Base-by-base conservation (phyloP, 139 green algal genomes). In the Chlorella vulgaris region DNA sequence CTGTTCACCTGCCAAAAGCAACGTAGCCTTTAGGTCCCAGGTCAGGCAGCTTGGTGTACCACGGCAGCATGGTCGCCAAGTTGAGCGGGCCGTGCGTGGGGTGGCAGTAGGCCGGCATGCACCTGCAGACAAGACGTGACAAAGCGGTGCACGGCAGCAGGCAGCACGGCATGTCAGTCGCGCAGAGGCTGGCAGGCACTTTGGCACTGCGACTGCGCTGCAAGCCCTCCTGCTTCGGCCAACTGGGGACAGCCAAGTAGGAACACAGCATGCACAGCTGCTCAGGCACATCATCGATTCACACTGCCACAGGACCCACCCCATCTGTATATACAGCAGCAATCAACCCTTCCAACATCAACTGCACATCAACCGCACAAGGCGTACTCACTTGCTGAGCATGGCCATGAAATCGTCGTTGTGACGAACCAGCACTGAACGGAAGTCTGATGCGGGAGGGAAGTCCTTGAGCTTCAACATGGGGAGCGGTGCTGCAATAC, bases 401-500 rank as follows among this genome's bases (percentile, higher is more conserved):
- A 90, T 86, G 36, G 63, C 62, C 73, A 89, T n/a, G 39, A 92
- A 92, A 74, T 92, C 89, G 73, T 91, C 67, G 42, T 87, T 83
- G 76, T 94, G 91, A 2, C 86, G 53, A 19, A 65, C 79, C 78
- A 94, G 81, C 19, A 86, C 60, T 3, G 83, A 26, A 0, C 26
- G 65, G 80, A 94, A 95, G 53, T 78, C 62, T 3, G 61, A 84
- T 1, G 85, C 50, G 0, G 93, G 90, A 1, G 94, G 94, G 86
- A 89, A 97, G 88, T 97, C 94, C 89, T 97, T 97, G 36, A 97
- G 89, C 88, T 97, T 97, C 62, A 95, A 78, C 89, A 97, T 94
- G 19, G 33, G 75, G 40, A 78, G 76, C 81, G 74, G 35, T 19
- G 29, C 66, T 47, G 70, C 78, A 36, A 18, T 21, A 36, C 28